A percentile compares a stretch with the other conserved stretches of the same genome.
Evolutionary conservation across 2,329 filamentous ascomycete species (phyloP).

Genomic region (Cadophora luteo-olivacea): DNA sequence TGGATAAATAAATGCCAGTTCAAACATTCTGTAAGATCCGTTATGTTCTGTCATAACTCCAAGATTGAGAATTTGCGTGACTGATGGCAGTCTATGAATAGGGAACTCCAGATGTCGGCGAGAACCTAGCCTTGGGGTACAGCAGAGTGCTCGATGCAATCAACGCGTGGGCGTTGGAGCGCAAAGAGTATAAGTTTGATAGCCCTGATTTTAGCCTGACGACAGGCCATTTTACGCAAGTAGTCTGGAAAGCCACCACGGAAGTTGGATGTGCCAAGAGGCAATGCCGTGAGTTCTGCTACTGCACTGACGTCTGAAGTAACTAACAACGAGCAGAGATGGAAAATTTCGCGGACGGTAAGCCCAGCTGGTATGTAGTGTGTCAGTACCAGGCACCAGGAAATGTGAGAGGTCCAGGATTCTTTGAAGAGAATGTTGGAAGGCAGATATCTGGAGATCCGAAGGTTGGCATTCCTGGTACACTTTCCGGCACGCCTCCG

Average conservation of each 20-base stretch:
- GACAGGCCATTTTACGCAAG: conserved; percentile 22
- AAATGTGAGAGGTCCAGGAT: background rate
- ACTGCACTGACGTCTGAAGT: too few relatives aligned
- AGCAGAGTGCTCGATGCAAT: background rate
- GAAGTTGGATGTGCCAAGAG: conserved; percentile 22
- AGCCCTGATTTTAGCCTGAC: conserved; percentile 6
- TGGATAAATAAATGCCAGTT: conserved; percentile 5
- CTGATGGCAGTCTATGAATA: background rate
- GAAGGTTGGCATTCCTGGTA: conserved; percentile 5
- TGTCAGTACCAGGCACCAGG: conserved; percentile 5
- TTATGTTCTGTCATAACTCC: background rate
- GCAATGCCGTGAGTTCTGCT: background rate
- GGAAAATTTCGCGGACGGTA: background rate
- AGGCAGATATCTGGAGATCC: conserved; percentile 14
- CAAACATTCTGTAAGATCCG: background rate
- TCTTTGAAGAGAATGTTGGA: conserved; percentile 3
- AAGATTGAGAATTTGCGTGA: background rate
- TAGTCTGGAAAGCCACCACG: conserved; percentile 17
- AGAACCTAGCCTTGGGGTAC: conserved; percentile 17
- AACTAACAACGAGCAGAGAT: conserved; percentile 6
- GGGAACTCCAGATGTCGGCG: background rate
- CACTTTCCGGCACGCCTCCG: background rate
- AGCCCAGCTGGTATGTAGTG: conserved; percentile 1
- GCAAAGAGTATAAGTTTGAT: conserved; percentile 16
- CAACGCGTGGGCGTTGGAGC: conserved; percentile 15